Evolutionary conservation across 1,139 yeast genomes (phyloP).

Genomic region (Hansenula sp.): DNA sequence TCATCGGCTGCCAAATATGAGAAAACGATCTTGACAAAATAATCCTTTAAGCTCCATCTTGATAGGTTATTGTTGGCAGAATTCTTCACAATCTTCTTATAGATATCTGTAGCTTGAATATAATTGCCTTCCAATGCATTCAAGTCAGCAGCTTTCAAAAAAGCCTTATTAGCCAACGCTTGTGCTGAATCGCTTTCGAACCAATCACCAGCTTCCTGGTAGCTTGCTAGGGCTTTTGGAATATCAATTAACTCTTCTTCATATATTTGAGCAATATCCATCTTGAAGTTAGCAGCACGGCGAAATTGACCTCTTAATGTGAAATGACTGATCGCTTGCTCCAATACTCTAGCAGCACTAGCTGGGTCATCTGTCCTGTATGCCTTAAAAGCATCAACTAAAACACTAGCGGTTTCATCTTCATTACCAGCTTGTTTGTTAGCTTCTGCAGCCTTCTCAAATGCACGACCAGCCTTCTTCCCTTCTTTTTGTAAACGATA

Average conservation of each 20-base stretch:
- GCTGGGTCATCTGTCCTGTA: conserved; percentile 69
- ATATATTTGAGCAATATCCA: conserved; percentile 84
- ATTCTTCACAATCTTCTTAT: conserved; percentile 73
- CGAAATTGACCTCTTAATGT: conserved; percentile 92
- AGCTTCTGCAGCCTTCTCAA: conserved; percentile 79
- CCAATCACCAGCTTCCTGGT: conserved; percentile 96
- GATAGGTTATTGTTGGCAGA: conserved; percentile 72
- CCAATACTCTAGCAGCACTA: conserved; percentile 76
- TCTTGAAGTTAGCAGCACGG: conserved; percentile 90
- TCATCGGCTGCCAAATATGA: conserved; percentile 84
- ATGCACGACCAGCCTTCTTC: conserved; percentile 73
- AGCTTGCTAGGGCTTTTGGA: conserved; percentile 68
- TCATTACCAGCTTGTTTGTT: conserved; percentile 73
- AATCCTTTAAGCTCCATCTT: conserved; percentile 91
- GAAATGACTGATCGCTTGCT: conserved; percentile 76
- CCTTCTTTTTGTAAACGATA: conserved; percentile 72
- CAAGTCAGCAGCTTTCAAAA: conserved; percentile 85
- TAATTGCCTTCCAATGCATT: conserved; percentile 75
- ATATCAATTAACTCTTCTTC: conserved; percentile 69
- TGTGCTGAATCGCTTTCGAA: conserved; percentile 91
- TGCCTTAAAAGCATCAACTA: conserved; percentile 89
- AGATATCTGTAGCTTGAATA: conserved; percentile 67
- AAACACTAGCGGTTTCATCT: conserved; percentile 89
- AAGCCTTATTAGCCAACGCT: conserved; percentile 85
- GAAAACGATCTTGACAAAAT: conserved; percentile 77